Evolutionary conservation across 2,329 filamentous ascomycete genomes (phyloP).

Genomic region (Talaromyces atroroseus): DNA sequence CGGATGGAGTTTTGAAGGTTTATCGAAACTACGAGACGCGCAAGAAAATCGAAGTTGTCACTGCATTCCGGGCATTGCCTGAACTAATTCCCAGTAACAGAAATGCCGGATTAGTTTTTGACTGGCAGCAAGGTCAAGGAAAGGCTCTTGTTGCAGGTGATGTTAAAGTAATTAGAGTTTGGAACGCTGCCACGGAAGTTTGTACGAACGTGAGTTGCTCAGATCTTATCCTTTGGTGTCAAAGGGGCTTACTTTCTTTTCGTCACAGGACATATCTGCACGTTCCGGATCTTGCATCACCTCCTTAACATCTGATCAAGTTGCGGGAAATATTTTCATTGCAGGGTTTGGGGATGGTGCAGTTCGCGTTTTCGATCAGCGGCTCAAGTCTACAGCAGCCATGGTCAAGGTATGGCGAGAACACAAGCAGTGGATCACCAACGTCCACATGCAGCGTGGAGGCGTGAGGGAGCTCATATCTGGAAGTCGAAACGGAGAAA

Average conservation of each 20-base stretch:
- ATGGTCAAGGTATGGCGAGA: conserved; percentile 98
- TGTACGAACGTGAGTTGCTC: conserved; percentile 61
- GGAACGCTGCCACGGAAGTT: conserved; percentile 90
- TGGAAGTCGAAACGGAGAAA: conserved; percentile 85
- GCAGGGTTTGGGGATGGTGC: conserved; percentile 95
- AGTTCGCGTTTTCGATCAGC: conserved; percentile 87
- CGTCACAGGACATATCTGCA: conserved; percentile 71
- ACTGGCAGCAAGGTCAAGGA: conserved; percentile 98
- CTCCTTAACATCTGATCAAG: conserved; percentile 92
- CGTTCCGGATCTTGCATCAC: conserved; percentile 94
- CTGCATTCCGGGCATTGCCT: conserved; percentile 84
- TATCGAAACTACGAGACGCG: conserved; percentile 86
- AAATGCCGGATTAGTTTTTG: conserved; percentile 92
- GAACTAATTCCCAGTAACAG: conserved; percentile 92
- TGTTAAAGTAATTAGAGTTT: conserved; percentile 89
- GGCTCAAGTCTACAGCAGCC: conserved; percentile 73
- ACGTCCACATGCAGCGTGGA: conserved; percentile 93
- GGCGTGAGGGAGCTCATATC: conserved; percentile 87
- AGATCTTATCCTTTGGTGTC: not conserved
- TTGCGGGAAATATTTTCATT: conserved; percentile 92
- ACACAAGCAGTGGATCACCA: conserved; percentile 91
- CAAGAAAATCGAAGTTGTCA: conserved; percentile 73
- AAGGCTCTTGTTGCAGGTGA: conserved; percentile 93
- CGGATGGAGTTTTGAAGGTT: conserved; percentile 87
- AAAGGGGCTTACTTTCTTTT: not conserved